A percentile compares a stretch with the other conserved stretches of the same genome.
Evolutionary conservation across 345 rosid species (phyloP).

Genomic region (Camelina sativa): DNA sequence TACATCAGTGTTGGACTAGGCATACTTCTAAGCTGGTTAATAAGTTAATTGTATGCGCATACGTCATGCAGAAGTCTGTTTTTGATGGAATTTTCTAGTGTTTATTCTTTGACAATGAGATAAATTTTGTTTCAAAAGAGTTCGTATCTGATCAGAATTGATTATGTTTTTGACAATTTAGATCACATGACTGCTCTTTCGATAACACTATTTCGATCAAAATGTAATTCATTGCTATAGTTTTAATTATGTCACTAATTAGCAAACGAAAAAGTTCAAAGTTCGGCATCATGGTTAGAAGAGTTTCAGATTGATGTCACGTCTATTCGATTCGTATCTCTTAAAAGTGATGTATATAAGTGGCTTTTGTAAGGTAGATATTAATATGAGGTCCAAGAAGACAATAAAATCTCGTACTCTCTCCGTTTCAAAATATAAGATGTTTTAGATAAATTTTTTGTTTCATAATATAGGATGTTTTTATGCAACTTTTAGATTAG

Average conservation of each 20-base stretch:
- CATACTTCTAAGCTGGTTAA: conserved; percentile 24
- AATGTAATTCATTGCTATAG: background rate
- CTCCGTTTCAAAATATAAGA: too few species aligned
- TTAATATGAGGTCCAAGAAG: conserved; percentile 18
- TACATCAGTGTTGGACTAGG: conserved; percentile 42
- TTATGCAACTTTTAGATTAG: too few species aligned
- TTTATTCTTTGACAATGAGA: conserved; percentile 15
- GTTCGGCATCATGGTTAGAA: background rate
- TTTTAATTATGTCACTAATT: conserved; percentile 8
- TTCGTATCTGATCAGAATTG: background rate
- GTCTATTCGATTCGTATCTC: background rate
- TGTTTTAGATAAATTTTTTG: too few species aligned
- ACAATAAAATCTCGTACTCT: background rate
- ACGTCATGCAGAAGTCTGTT: conserved; percentile 37
- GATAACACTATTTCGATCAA: background rate
- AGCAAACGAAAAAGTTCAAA: background rate
- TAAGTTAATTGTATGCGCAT: conserved; percentile 28
- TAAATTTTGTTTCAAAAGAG: conserved; percentile 22
- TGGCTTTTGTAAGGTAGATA: conserved; percentile 1
- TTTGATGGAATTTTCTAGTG: conserved; percentile 7
- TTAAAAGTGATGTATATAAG: background rate
- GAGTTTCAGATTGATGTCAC: conserved; percentile 5
- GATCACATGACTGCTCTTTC: conserved; percentile 1
- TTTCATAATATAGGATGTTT: too few species aligned
- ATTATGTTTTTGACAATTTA: conserved; percentile 24